Base-by-base conservation (phyloP, 768 basidiomycete genomes). In the Leccinellum luteum region DNA sequence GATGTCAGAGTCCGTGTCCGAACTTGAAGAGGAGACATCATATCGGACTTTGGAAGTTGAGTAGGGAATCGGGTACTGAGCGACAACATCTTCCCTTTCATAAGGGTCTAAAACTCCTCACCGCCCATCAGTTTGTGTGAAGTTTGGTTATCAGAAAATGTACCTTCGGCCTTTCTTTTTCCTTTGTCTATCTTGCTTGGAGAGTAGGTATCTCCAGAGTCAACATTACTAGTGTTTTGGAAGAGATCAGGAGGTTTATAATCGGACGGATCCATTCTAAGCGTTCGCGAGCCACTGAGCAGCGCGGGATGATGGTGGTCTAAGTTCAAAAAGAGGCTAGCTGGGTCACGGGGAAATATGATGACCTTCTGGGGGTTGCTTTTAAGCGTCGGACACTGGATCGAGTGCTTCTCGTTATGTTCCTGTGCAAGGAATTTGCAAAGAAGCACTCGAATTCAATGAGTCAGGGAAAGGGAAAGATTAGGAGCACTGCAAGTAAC, bases 161-260 rank as follows among this genome's bases (percentile, higher is more conserved):
- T 13, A 63, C 66, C 66, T 30, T 63, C 53, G 0, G 60, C 66
- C 44, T 59, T 66, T 54, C 15, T 52, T 43, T 66, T 65, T 5
- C 66, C 66, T 38, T 66, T 66, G 48, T 66, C 66, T 17, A 53
- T 9, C 25, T 21, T 57, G 9, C 17, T 51, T 15, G 66, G 35
- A 59, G 48, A 10, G 23, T 49, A 25, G 25, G 0, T 15, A 13
- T 55, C 21, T 19, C 41, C 41, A 3, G 23, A 7, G 23, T 56
- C 32, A 5, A 27, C 19, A 14, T 51, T 19, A 4, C 3, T 19
- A 14, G 32, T 25, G 3, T 41, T 6, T 3, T 2, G 1, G 13
- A 67, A 68, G 21, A 63, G 7, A 10, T 59, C 43, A 25, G 61
- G 66, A 17, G 64, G 64, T 55, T 34, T 57, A 8, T 43, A 23